phyloP scores from a whole-genome alignment of 805 yeast genomes.

The Hanseniaspora meyeri region DNA sequence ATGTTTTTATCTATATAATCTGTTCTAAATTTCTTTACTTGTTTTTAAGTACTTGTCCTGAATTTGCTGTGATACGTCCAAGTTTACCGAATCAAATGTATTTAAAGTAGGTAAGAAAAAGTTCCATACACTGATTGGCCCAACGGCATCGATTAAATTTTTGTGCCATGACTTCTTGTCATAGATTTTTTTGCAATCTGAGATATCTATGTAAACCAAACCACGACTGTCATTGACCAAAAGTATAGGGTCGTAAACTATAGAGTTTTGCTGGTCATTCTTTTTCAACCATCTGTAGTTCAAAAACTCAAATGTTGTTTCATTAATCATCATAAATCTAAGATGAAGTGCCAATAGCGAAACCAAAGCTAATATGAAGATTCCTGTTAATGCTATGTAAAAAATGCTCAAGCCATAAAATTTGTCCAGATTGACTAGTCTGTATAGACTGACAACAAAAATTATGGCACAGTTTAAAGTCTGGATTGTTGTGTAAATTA shows the following conservation, averaged over 20 bases:
- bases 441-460: constrained; percentile 28
- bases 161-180: constrained; percentile 21
- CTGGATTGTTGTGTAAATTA: constrained; percentile 37
- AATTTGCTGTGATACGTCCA: background rate
- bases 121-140: background rate
- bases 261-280: constrained; percentile 11
- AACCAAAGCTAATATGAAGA: constrained; percentile 35
- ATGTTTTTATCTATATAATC: background rate
- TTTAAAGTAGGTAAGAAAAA: constrained; percentile 7
- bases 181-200: constrained; percentile 20
- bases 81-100: constrained; percentile 5
- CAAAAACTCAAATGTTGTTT: constrained; percentile 51
- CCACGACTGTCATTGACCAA: constrained; percentile 23
- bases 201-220: constrained; percentile 34
- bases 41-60: background rate
- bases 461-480: constrained; percentile 29
- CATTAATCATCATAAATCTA: constrained; percentile 35
- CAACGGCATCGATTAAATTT: constrained; percentile 8
- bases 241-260: constrained; percentile 22
- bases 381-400: constrained; percentile 39
- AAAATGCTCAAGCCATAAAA: constrained; percentile 20
- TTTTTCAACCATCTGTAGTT: constrained; percentile 24
- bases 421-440: constrained; percentile 21
- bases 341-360: constrained; percentile 36
- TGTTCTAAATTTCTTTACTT: background rate